Conservation (phyloP, 129 eudicot species). For the Rutidosis leptorrhynchoides region DNA sequence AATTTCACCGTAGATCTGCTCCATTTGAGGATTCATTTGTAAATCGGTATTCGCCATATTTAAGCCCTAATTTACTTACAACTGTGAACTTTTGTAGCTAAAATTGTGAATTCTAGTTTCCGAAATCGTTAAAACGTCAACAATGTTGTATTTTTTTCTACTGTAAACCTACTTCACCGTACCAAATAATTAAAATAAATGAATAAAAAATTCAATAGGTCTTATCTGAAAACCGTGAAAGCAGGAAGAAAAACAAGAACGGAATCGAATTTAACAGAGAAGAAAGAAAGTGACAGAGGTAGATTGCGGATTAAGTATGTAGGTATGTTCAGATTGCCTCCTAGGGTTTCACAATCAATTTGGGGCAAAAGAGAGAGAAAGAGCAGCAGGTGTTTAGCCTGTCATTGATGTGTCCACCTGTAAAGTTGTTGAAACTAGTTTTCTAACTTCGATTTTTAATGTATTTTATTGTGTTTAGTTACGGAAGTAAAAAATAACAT, state of each 20-base stretch:
- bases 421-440: constrained; percentile 10
- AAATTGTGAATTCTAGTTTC: constrained; percentile 12
- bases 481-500: too few relatives aligned
- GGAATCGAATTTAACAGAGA: background rate
- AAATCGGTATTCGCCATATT: constrained; percentile 59
- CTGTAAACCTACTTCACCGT: constrained; percentile 22
- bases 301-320: constrained; percentile 11
- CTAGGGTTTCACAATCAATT: constrained; percentile 38
- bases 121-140: constrained; percentile 14
- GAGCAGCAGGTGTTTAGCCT: constrained; percentile 22
- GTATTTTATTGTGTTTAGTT: too few relatives aligned
- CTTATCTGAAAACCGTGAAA: background rate
- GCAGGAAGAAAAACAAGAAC: background rate
- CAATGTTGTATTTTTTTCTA: background rate
- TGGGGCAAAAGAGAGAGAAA: background rate
- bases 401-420: constrained; percentile 36
- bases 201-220: background rate
- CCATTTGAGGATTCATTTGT: constrained; percentile 86
- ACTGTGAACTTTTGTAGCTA: background rate
- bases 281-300: background rate
- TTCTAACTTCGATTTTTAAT: too few relatives aligned
- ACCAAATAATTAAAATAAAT: constrained; percentile 2
- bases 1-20: constrained; percentile 97
- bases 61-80: constrained; percentile 20
- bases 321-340: constrained; percentile 9